Evolutionary conservation across 495 filamentous ascomycete genomes (phyloP).

Genomic region (Podospora pseudocomata): DNA sequence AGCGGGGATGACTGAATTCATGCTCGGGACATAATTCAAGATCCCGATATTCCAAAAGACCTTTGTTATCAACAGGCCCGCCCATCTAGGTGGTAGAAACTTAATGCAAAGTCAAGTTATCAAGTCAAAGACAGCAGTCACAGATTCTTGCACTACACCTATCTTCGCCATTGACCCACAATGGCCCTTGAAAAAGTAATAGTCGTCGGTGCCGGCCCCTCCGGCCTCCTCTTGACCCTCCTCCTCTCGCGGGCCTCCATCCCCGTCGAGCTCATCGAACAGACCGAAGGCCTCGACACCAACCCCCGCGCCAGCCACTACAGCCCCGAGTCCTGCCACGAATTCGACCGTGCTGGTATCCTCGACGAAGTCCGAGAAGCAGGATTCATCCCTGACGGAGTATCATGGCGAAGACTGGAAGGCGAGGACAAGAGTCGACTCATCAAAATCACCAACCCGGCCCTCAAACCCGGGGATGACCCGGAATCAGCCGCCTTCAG

Average conservation of each 20-base stretch:
- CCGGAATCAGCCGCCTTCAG: slow-evolving; percentile 35
- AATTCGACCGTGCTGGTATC: slow-evolving; percentile 50
- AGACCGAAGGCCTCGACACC: slow-evolving; percentile 45
- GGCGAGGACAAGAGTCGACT: slow-evolving; percentile 21
- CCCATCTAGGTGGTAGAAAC: background rate
- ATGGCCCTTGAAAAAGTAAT: slow-evolving; percentile 30
- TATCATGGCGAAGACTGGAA: slow-evolving; percentile 49
- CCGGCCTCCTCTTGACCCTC: slow-evolving; percentile 53
- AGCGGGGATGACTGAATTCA: background rate
- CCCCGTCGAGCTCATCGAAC: slow-evolving; percentile 51
- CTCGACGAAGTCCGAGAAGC: slow-evolving; percentile 41
- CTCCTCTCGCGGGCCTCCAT: slow-evolving; percentile 54
- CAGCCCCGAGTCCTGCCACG: slow-evolving; percentile 39
- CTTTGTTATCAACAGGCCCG: background rate
- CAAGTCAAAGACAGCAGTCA: too few relatives aligned
- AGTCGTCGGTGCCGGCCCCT: slow-evolving; percentile 56
- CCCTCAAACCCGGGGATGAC: slow-evolving; percentile 30
- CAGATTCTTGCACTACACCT: too few relatives aligned
- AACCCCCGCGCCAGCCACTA: slow-evolving; percentile 57
- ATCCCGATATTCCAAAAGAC: background rate
- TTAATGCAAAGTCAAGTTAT: background rate
- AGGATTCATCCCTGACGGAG: slow-evolving; percentile 42
- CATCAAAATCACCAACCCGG: slow-evolving; percentile 24
- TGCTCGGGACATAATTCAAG: background rate
- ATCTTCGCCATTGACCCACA: background rate